Base-by-base conservation (phyloP, 176 grass and related monocot species). In the Canna indica region DNA sequence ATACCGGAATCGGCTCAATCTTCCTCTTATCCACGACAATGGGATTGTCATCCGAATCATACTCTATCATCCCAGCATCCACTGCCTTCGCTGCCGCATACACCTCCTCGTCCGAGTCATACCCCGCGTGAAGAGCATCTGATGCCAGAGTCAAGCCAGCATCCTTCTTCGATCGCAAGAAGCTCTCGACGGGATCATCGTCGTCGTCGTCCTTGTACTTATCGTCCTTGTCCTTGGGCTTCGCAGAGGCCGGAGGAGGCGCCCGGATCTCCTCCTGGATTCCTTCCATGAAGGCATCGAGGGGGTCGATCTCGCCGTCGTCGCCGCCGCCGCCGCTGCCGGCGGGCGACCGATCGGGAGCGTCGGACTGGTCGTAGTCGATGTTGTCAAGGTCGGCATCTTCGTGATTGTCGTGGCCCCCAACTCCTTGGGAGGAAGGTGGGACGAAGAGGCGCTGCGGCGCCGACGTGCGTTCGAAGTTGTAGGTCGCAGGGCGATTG, bases 41-140 rank as follows among this genome's bases (percentile, higher is more conserved):
- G 25, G 86, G 86, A 30, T 97, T 97, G 76, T 90, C 94, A 26
- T 92, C 94, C 18, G 89, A 97, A 61, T 97, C 89, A 73, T 97
- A 97, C 32, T 97, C 89, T 75, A 97, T 76, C 79, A 82, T 81
- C 73, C 89, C 89, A 22, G 94, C 84, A 81, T 97, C 94, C 8
- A 97, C 84, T 16, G 89, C 94, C 81, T 97, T 97, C n/a, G 94
- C 94, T 17, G 86, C 88, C 3, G 89, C 94, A 57, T 97, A 97
- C 16, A 97, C 94, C 82, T 97, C 94, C 84, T 97, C 93, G 67
- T 97, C 93, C 7, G 93, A 97, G 47, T 86, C 73, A 61, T 92
- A 96, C 17, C 91, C 91, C 0, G 91, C 85, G 54, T 67, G 69
- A 83, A 96, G 77, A 34, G 81, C 91, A 41, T 96, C 88, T 48